These are phyloP conservation scores for Vanrija pseudolonga DNA, from an alignment of 1,284 basidiomycete species.

Conservation along the genomic window DNA sequence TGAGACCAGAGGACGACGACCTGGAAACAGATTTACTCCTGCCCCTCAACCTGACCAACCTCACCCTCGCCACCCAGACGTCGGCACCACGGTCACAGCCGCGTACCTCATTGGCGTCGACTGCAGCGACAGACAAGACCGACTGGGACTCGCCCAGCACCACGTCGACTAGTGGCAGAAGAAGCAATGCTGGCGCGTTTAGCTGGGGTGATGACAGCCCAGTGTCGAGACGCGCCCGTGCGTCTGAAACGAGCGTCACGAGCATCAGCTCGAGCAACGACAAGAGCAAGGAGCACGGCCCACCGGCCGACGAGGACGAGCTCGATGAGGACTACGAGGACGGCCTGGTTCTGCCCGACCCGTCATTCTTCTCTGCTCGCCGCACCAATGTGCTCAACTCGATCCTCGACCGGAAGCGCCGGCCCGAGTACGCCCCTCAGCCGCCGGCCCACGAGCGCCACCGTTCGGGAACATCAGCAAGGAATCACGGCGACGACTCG, in stretches of 20 bases:
- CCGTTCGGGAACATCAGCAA: not conserved
- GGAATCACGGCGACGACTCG: constrained; percentile 27
- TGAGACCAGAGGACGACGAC: constrained; percentile 12
- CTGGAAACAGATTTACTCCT: constrained; percentile 42
- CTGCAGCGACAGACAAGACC: constrained; percentile 12
- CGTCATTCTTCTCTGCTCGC: constrained; percentile 35
- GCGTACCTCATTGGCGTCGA: constrained; percentile 29
- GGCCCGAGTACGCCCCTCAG: constrained; percentile 27
- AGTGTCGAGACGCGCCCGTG: constrained; percentile 11
- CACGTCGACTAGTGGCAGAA: constrained; percentile 22
- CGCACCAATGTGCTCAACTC: constrained; percentile 37
- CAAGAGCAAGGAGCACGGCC: constrained; percentile 4
- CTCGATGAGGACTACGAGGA: constrained; percentile 42
- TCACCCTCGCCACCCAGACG: constrained; percentile 34
- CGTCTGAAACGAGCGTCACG: constrained; percentile 36
- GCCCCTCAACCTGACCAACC: constrained; percentile 41
- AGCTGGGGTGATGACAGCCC: constrained; percentile 28
- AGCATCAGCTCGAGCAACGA: constrained; percentile 34
- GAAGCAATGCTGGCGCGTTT: constrained; percentile 11
- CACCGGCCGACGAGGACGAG: constrained; percentile 12
- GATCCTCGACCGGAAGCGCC: constrained; percentile 43
- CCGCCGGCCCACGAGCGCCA: constrained; percentile 11
- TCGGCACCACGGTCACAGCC: constrained; percentile 1
- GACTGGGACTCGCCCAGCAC: constrained; percentile 22
- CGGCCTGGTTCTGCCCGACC: constrained; percentile 37